These are phyloP conservation scores for Mycena epipterygia DNA, from an alignment of 768 basidiomycete species.

Conservation along the genomic window DNA sequence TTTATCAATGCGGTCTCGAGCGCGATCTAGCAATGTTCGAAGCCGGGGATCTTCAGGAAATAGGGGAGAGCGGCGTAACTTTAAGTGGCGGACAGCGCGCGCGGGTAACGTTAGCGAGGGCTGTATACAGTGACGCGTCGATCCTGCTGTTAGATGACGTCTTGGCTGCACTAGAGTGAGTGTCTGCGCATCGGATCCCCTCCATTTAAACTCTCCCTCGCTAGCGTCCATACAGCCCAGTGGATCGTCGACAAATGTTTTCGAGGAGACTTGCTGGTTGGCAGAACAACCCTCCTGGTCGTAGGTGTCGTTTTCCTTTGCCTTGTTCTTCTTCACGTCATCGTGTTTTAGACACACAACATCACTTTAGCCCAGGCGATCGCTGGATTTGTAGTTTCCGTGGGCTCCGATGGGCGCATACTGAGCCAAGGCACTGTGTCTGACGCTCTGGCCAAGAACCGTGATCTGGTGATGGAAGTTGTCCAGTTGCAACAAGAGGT, in stretches of 20 bases:
- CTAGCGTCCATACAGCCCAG: conserved; percentile 78
- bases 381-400: conserved; percentile 69
- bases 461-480: conserved; percentile 46
- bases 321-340: neutral
- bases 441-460: conserved; percentile 59
- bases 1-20: conserved; percentile 81
- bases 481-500: conserved; percentile 40
- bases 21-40: conserved; percentile 78
- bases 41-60: conserved; percentile 77
- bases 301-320: conserved; percentile 47
- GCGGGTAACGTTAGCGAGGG: conserved; percentile 60
- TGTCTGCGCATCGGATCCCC: neutral
- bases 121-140: conserved; percentile 65
- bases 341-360: conserved; percentile 58
- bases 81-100: conserved; percentile 69
- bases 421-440: conserved; percentile 62
- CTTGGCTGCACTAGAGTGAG: conserved; percentile 67
- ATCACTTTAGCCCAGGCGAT: conserved; percentile 66
- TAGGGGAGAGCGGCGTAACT: conserved; percentile 78
- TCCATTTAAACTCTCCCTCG: neutral
- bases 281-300: conserved; percentile 89
- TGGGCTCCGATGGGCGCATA: conserved; percentile 67
- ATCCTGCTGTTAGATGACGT: conserved; percentile 84
- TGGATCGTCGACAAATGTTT: conserved; percentile 87
- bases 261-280: conserved; percentile 80